These are phyloP conservation scores for Hyaloscypha variabilis DNA, from an alignment of 495 filamentous ascomycete genomes.

Conservation along the genomic window DNA sequence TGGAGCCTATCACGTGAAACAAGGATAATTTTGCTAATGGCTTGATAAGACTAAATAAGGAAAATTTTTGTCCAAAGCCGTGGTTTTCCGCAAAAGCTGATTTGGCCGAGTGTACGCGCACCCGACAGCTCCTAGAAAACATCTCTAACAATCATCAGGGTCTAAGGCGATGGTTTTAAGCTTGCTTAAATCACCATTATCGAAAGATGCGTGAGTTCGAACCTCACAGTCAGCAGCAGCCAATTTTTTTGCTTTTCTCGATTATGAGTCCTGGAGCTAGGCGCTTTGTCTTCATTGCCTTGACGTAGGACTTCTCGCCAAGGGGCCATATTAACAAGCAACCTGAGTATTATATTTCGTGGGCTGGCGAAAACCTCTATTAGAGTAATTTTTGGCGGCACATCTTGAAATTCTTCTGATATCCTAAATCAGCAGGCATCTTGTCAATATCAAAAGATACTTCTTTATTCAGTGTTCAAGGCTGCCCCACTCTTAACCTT, in stretches of 20 bases:
- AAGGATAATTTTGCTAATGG: background rate
- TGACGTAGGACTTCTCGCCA: no score
- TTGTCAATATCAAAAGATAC: no score
- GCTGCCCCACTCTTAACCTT: background rate
- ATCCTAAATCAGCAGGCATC: no score
- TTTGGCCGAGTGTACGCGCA: constrained; percentile 25
- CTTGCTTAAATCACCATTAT: constrained; percentile 36
- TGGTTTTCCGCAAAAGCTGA: constrained; percentile 10
- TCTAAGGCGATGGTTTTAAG: constrained; percentile 50
- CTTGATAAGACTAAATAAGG: constrained; percentile 7
- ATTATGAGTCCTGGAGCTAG: no score
- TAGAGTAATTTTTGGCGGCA: no score
- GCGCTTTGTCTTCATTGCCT: no score
- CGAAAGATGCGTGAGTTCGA: constrained; percentile 48
- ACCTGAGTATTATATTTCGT: no score
- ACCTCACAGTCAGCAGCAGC: constrained; percentile 35
- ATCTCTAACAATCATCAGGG: constrained; percentile 26
- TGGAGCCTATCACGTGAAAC: background rate
- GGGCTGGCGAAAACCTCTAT: no score
- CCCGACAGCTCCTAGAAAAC: background rate
- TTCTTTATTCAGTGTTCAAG: background rate
- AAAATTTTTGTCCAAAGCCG: background rate
- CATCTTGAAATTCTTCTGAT: no score
- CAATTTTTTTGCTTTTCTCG: background rate
- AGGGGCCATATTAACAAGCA: no score